Base-by-base conservation (phyloP, 176 grass and related monocot species). In the Aegilops bicornis region DNA sequence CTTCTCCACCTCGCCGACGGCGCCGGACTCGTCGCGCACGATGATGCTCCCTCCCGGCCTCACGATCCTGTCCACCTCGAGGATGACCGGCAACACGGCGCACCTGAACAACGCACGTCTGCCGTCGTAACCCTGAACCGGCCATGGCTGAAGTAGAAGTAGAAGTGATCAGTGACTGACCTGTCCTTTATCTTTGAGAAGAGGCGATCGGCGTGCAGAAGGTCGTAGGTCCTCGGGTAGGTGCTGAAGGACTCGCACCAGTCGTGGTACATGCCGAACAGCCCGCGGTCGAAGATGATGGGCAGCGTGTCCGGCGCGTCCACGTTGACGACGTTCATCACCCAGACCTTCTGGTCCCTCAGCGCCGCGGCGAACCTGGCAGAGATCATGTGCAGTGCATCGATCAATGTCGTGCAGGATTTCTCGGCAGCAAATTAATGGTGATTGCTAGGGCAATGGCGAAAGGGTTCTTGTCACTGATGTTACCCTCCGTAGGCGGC, bases 221-320 rank as follows among this genome's bases (percentile, higher is more conserved):
- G 89, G 85, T 99, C 97, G 29, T 96, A 99, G 11, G 91, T 91
- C 67, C 97, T 94, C 36, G 97, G 97, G 83, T 99, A 99, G 42
- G 94, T 94, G 90, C 97, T 99, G 78, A 99, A 99, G 5, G 97
- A 99, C 82, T 99, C 97, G 72, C 97, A 99, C 97, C 97, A 99
- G 67, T 99, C 97, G 79, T 99, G 97, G 85, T 99, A 96, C n/a
- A 99, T 94, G 47, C 97, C 97, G 17, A 99, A 81, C 10, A 99
- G 89, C 19, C 97, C 97, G 6, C 97, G 91, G 82, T 99, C 94
- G 25, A 94, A 99, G 84, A 99, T 99, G 74, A 96, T 87, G 14
- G 97, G 94, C 56, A 99, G 87, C 69, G 97, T 99, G 88, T 96
- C 92, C 2, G 94, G 77, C 24, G 90, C 92, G 47, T 99, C 97